Base-by-base conservation (phyloP, 495 filamentous ascomycete genomes). In the Penicillium arizonense region DNA sequence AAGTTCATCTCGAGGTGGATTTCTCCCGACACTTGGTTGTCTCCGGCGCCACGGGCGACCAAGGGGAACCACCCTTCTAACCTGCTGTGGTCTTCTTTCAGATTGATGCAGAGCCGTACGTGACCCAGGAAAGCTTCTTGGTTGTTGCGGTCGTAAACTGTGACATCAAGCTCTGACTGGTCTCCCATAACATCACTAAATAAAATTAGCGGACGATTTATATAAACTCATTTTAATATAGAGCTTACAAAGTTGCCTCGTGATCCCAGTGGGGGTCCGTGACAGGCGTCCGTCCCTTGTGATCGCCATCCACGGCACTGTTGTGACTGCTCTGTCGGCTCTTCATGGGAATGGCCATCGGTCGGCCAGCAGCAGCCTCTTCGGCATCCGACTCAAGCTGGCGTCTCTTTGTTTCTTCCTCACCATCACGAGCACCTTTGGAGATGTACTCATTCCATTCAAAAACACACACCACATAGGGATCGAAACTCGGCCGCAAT, bases 371-470 rank as follows among this genome's bases (percentile, higher is more conserved):
- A 30, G 48, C 48, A 37, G 50, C 51, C 51, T 53, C 51, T 42
- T 94, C 90, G 56, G 85, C 89, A 33, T 84, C 86, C 28, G 85
- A 79, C 77, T 63, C 82, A 75, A 75, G 78, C 73, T 67, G 64
- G 24, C 55, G 61, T 21, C 53, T 55, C 56, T 62, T 80, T 71
- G 63, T 75, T 33, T 84, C 79, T 47, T 82, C 78, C 26, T 72
- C 76, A 10, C 80, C 78, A 50, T 76, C 73, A 50, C 82, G 83
- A 37, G 91, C 89, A 11, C 90, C 90, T 51, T 86, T 88, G 9
- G 94, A 97, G 44, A 98, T 96, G 58, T 92, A 87, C 65, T 98
- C 95, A 61, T 92, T 94, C 69, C 89, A 89, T 65, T 98, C 94
- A 61, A 97, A 98, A 21, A 96, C 92, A 37, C 91, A 96, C 12